Evolutionary conservation across 345 rosid genomes (phyloP).

Genomic region (Hibiscus mutabilis): DNA sequence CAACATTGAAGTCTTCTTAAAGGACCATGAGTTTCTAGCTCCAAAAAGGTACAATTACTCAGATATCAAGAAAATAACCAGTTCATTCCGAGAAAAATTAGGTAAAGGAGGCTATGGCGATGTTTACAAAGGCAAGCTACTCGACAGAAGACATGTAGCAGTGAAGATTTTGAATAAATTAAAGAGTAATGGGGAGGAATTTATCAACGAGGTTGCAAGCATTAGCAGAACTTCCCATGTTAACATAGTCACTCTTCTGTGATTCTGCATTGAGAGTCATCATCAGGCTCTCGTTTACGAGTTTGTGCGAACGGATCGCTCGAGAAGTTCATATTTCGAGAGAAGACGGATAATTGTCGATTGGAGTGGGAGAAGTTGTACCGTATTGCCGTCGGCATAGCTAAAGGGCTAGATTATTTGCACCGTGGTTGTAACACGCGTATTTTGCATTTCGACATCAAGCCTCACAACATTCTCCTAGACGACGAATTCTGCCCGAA

Average conservation of each 20-base stretch:
- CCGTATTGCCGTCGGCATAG: constrained; percentile 27
- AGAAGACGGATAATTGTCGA: background rate
- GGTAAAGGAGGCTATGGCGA: background rate
- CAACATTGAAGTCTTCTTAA: background rate
- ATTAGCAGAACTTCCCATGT: background rate
- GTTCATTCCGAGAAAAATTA: background rate
- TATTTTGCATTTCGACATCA: constrained; percentile 13
- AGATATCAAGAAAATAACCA: background rate
- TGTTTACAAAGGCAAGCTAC: background rate
- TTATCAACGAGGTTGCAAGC: background rate
- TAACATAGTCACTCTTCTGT: background rate
- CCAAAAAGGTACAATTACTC: background rate
- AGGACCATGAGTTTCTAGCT: background rate
- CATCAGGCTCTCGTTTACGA: background rate
- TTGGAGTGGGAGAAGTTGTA: background rate
- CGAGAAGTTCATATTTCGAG: background rate
- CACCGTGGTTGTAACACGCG: background rate
- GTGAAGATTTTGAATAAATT: background rate
- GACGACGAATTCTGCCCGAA: constrained; percentile 40
- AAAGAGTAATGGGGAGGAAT: background rate
- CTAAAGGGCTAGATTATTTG: constrained; percentile 15
- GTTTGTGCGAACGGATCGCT: background rate
- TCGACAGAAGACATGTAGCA: background rate
- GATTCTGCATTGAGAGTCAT: background rate
- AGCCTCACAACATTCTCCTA: constrained; percentile 58